Evolutionary conservation across 768 basidiomycete genomes (phyloP), one percentile per base, ranked within the genome.

Genomic region (Hericium rajendrae): DNA sequence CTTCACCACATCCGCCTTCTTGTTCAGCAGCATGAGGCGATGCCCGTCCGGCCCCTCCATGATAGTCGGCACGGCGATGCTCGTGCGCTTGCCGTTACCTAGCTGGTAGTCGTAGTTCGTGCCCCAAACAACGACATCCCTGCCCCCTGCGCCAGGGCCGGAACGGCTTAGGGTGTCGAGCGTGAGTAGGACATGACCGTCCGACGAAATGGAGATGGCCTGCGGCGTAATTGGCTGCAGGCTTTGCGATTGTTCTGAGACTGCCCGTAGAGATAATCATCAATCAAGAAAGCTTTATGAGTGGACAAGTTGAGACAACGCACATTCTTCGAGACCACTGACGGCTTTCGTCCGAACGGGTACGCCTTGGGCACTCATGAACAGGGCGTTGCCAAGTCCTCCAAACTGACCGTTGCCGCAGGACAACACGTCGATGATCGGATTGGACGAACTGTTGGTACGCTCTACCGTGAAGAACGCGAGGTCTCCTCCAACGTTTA

Each of bases 341-440:
- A 95, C 76, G 48, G 81, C 83, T 70, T 84, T 92, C 2, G 87
- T 86, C 56, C 83, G 83, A 0, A 81, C 74, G 2, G 91, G 93
- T 38, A 73, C 74, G 48, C 83, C 78, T 64, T 88, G 88, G 0
- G 83, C 83, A 57, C 79, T 90, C 64, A 80, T 88, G 72, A 79
- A 91, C 16, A 73, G 62, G 0, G 74, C 78, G 59, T 78, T 87
- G 3, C 88, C 89, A 11, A 91, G 74, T 15, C 86, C 86, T 15
- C 93, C 91, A 69, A 79, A 87, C 66, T 90, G 84, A 1, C 92
- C 93, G 66, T 90, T 89, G 2, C 92, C 91, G 64, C 85, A 86
- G 58, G 87, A 81, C 28, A 94, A 77, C 2, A 93, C 61, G 60
- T 85, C 81, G 13, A 84, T 66, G 49, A 71, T 72, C 26, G 65